These are phyloP conservation scores for Cryptococcus hybrid DNA, from an alignment of 1,284 basidiomycete genomes.

Conservation along the genomic window DNA sequence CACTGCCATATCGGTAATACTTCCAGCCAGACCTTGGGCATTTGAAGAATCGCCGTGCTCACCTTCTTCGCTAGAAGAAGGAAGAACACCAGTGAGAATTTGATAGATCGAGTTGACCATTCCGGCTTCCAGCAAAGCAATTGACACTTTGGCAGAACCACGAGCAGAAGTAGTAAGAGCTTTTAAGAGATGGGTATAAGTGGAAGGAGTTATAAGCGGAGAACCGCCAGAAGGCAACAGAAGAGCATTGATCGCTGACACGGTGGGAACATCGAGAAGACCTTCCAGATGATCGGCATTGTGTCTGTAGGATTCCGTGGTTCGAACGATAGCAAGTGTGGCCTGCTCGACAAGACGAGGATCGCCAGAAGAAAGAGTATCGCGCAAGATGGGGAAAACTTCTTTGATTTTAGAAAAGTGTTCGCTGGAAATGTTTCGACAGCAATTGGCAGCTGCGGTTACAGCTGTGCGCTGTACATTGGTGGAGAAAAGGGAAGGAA, in stretches of 20 bases:
- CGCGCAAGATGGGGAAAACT: constrained; percentile 88
- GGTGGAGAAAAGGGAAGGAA: constrained; percentile 97
- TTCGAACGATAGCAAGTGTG: constrained; percentile 85
- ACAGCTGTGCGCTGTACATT: constrained; percentile 92
- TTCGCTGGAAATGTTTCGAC: constrained; percentile 81
- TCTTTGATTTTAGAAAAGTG: constrained; percentile 82
- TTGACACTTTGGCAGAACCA: constrained; percentile 78
- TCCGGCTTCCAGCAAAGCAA: constrained; percentile 81
- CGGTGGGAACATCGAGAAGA: constrained; percentile 76
- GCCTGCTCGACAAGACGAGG: constrained; percentile 92
- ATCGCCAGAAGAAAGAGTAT: constrained; percentile 84
- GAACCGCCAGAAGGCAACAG: constrained; percentile 83
- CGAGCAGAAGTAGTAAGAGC: constrained; percentile 80
- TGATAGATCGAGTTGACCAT: constrained; percentile 89
- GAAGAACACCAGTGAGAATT: constrained; percentile 86
- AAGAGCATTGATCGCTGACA: constrained; percentile 77
- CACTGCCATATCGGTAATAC: constrained; percentile 91
- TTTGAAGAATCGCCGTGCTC: constrained; percentile 63
- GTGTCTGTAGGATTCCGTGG: constrained; percentile 84
- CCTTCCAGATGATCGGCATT: constrained; percentile 79
- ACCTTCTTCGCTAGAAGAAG: constrained; percentile 59
- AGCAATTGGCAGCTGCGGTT: constrained; percentile 95
- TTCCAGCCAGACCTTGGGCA: constrained; percentile 72
- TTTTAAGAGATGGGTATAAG: constrained; percentile 83
- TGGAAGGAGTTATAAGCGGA: constrained; percentile 75